Base-by-base conservation (phyloP, 768 basidiomycete species). In the Rubroboletus pulcherrimus region DNA sequence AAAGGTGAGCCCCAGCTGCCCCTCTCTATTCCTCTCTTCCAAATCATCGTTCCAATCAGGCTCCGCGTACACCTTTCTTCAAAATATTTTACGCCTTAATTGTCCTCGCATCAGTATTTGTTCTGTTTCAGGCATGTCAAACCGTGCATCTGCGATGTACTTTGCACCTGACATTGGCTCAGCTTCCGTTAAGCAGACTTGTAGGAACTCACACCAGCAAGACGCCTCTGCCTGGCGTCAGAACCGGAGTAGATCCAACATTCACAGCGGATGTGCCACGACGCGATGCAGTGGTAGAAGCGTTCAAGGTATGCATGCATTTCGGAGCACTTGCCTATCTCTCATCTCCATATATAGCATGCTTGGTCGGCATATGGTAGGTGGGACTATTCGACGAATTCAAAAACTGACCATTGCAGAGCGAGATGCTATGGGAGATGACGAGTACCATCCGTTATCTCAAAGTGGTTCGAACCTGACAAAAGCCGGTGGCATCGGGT, bases 391-490 rank as follows among this genome's bases (percentile, higher is more conserved):
- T 7, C 47, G 34, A 19, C 49, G 8, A 39, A 12, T 46, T 50
- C 47, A 51, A 46, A 55, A 50, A 53, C 31, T 68, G 49, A 63
- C 47, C 47, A 10, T 48, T 30, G 42, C 73, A 93, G 93, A 93
- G 74, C 75, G 83, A 44, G 85, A 97, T 68, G 94, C 94, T 2
- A 93, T 92, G 84, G 94, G 94, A 1, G 80, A 80, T 53, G 93
- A 97, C 74, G 91, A 96, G 70, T 97, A 93, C 64, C 92, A 96
- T 64, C 94, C 95, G 0, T 78, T 98, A 24, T 80, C 80, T 50
- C 78, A 78, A 47, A 73, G 72, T 29, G 95, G 95, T 5, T 80
- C 82, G 9, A 93, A 98, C 69, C 77, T 98, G 30, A 87, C 89
- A 0, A 62, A 72, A 5, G 85, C 84, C 2, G 92, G 91, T 37